These are phyloP conservation scores for Fusarium redolens DNA, from an alignment of 2,329 filamentous ascomycete species.

Conservation along the genomic window DNA sequence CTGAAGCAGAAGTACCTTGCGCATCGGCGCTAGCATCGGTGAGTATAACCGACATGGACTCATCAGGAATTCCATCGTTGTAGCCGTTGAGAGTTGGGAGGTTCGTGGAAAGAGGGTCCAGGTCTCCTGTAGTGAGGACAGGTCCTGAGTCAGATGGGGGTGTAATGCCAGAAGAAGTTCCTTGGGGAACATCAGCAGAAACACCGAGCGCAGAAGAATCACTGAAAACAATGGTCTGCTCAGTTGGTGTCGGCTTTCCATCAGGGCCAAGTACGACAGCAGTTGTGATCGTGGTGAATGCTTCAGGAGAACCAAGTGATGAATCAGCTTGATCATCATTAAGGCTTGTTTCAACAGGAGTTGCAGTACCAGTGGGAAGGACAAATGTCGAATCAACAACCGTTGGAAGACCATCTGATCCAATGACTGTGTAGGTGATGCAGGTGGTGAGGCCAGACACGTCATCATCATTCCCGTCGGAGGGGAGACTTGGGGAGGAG, in stretches of 20 bases:
- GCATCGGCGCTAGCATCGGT: slow-evolving; percentile 30
- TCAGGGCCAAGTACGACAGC: slow-evolving; percentile 48
- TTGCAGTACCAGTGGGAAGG: slow-evolving; percentile 36
- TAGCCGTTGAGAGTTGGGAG: slow-evolving; percentile 46
- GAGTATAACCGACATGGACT: slow-evolving; percentile 37
- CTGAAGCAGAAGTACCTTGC: slow-evolving; percentile 19
- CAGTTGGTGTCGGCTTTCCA: slow-evolving; percentile 47
- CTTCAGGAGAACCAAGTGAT: slow-evolving; percentile 19
- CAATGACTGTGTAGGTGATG: slow-evolving; percentile 46
- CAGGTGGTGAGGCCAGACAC: slow-evolving; percentile 44
- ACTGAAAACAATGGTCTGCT: slow-evolving; percentile 49
- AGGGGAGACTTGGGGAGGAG: slow-evolving; percentile 12
- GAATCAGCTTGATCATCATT: slow-evolving; percentile 18
- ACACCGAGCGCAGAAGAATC: slow-evolving; percentile 37
- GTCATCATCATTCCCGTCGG: not conserved
- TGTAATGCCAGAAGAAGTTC: slow-evolving; percentile 31
- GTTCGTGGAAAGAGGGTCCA: slow-evolving; percentile 15
- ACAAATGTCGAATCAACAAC: slow-evolving; percentile 48
- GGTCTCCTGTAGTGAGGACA: slow-evolving; percentile 16
- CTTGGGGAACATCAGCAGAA: slow-evolving; percentile 27
- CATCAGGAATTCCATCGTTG: slow-evolving; percentile 19
- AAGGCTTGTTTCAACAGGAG: slow-evolving; percentile 34
- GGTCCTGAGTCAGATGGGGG: slow-evolving; percentile 26
- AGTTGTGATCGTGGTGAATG: slow-evolving; percentile 48
- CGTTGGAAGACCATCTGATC: slow-evolving; percentile 46